phyloP scores from a whole-genome alignment of 1,139 yeast genomes.

The Magnusiomyces tetraspermus region DNA sequence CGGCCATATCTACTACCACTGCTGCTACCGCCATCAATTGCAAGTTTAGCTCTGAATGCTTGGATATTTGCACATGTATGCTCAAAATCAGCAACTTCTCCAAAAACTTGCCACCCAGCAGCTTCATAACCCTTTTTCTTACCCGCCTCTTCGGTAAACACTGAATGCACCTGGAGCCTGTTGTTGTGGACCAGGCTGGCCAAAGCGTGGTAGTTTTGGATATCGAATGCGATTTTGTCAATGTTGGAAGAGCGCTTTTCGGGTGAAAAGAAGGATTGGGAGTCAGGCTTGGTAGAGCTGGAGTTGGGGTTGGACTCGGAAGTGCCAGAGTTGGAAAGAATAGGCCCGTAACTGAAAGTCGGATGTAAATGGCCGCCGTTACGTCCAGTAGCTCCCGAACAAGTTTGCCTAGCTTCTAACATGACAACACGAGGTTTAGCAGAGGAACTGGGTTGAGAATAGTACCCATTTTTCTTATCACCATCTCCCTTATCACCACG shows the following conservation, averaged over 20 bases:
- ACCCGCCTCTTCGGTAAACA: conserved; percentile 13
- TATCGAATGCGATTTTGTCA: conserved; percentile 19
- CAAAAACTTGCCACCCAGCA: conserved; percentile 31
- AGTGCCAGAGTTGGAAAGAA: conserved; percentile 23
- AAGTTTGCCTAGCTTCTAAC: conserved; percentile 37
- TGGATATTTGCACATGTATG: conserved; percentile 14
- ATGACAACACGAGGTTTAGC: conserved; percentile 24
- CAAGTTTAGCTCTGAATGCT: conserved; percentile 4
- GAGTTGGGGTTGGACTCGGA: too few species aligned
- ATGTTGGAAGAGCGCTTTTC: conserved; percentile 17
- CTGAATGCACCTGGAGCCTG: conserved; percentile 24
- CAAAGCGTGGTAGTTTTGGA: conserved; percentile 20
- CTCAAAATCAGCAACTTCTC: conserved; percentile 17
- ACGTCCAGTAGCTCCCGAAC: conserved; percentile 43
- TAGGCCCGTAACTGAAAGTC: conserved; percentile 25
- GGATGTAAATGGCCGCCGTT: conserved; percentile 44
- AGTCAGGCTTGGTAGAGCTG: not conserved
- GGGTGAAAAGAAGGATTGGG: not conserved
- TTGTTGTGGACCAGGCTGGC: conserved; percentile 25
- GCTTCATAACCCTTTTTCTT: conserved; percentile 20
- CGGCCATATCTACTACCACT: not conserved
- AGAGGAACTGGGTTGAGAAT: not conserved
- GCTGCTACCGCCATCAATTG: conserved; percentile 15
- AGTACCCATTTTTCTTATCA: not conserved
- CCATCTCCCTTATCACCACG: not conserved